Conservation (phyloP, 2,329 filamentous ascomycete genomes). For the Bipolaris gigantea region DNA sequence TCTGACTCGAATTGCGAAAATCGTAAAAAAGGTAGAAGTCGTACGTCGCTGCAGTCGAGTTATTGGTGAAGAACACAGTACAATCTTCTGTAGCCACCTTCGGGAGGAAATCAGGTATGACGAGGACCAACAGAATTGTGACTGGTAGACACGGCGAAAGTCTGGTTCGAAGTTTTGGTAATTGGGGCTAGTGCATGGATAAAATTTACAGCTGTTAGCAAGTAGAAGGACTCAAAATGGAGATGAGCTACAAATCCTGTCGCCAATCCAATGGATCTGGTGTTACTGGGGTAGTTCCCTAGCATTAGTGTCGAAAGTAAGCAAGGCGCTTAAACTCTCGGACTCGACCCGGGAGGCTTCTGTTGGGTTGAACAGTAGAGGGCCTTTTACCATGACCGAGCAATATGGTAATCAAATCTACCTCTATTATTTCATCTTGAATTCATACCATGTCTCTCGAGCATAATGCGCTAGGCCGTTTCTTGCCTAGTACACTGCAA, state of each 20-base stretch:
- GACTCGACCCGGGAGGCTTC: background rate
- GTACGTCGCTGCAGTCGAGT: conserved; percentile 10
- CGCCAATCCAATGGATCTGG: background rate
- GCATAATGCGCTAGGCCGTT: background rate
- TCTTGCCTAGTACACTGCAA: background rate
- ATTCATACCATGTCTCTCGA: background rate
- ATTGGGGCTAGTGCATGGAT: background rate
- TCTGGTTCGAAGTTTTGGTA: background rate
- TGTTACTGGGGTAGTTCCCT: background rate
- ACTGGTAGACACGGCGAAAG: background rate
- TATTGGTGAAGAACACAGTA: conserved; percentile 15
- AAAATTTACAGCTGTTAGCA: background rate
- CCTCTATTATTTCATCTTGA: background rate
- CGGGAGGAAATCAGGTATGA: background rate
- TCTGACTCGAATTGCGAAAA: conserved; percentile 8
- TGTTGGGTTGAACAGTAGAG: background rate
- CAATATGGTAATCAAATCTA: too few relatives aligned
- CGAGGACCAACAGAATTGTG: background rate
- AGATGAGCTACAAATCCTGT: background rate
- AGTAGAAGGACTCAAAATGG: background rate
- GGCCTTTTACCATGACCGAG: too few relatives aligned
- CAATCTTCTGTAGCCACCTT: conserved; percentile 7
- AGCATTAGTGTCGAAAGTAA: background rate
- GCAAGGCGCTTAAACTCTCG: background rate
- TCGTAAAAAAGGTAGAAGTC: conserved; percentile 23